phyloP scores from a whole-genome alignment of 345 rosid genomes.

The Salix koriyanagi region DNA sequence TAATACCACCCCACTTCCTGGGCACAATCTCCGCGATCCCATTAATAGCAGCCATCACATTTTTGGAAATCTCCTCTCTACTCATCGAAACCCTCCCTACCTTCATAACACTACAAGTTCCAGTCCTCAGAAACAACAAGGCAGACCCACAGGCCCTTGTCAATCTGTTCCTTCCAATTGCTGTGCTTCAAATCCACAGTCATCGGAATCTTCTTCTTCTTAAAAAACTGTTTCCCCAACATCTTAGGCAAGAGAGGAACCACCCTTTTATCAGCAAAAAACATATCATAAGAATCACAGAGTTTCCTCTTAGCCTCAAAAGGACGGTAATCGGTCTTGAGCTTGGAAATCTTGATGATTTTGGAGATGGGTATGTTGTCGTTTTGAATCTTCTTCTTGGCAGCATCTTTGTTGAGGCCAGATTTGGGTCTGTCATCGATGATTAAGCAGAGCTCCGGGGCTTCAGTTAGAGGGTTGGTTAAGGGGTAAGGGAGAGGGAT shows the following conservation, averaged over 20 bases:
- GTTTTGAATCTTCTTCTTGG: constrained; percentile 54
- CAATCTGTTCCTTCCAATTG: constrained; percentile 79
- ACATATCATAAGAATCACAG: constrained; percentile 46
- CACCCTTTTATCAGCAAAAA: constrained; percentile 47
- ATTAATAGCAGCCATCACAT: constrained; percentile 53
- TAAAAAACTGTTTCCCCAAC: constrained; percentile 68
- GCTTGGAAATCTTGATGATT: constrained; percentile 61
- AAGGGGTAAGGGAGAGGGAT: constrained; percentile 51
- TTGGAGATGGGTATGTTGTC: constrained; percentile 63
- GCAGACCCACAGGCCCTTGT: constrained; percentile 54
- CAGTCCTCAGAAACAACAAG: constrained; percentile 55
- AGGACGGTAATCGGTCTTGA: constrained; percentile 43
- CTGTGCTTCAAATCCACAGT: constrained; percentile 59
- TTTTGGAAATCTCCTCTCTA: constrained; percentile 37
- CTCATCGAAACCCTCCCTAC: constrained; percentile 60
- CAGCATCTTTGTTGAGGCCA: constrained; percentile 52
- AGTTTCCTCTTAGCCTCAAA: constrained; percentile 52
- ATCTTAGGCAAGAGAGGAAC: constrained; percentile 65
- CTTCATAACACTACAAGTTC: constrained; percentile 67
- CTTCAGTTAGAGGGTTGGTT: constrained; percentile 29
- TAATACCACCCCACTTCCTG: constrained; percentile 57
- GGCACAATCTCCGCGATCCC: constrained; percentile 63
- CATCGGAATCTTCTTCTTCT: constrained; percentile 62
- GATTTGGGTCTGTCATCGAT: constrained; percentile 70
- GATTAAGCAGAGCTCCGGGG: constrained; percentile 61